Evolutionary conservation across 75 land plant genomes (phyloP).

Genomic region (Pinus albicaulis): DNA sequence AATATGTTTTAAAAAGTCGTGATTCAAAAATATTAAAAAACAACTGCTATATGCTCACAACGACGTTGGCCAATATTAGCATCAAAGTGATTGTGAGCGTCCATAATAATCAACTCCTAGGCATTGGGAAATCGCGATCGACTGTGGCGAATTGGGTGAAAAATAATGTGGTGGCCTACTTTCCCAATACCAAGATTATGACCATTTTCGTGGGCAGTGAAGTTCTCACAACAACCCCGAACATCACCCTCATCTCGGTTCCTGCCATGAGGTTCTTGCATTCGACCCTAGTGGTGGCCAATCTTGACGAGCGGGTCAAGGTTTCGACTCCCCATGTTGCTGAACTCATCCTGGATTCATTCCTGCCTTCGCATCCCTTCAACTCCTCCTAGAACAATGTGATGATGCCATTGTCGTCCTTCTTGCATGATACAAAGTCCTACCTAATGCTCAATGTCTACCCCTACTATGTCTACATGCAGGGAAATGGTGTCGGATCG

Average conservation of each 20-base stretch:
- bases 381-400: constrained; percentile 39
- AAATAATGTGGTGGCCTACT: constrained; percentile 56
- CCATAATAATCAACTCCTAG: constrained; percentile 76
- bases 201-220: too few species aligned
- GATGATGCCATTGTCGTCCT: constrained; percentile 53
- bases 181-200: too few species aligned
- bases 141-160: constrained; percentile 75
- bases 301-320: constrained; percentile 52
- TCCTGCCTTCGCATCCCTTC: constrained; percentile 91
- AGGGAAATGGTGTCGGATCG: too few species aligned
- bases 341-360: too few species aligned
- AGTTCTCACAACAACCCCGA: constrained; percentile 60
- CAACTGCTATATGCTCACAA: constrained; percentile 48
- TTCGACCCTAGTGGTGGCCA: constrained; percentile 52
- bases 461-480: too few species aligned
- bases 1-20: too few species aligned
- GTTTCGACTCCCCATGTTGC: too few species aligned
- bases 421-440: constrained; percentile 61
- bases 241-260: constrained; percentile 50
- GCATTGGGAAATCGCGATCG: constrained; percentile 65
- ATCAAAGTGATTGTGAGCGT: constrained; percentile 71
- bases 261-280: too few species aligned
- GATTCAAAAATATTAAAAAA: too few species aligned
- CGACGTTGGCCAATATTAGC: constrained; percentile 57
- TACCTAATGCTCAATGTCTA: too few species aligned